Conservation (phyloP, 2,329 filamentous ascomycete genomes). For the Trichoderma sp. region DNA sequence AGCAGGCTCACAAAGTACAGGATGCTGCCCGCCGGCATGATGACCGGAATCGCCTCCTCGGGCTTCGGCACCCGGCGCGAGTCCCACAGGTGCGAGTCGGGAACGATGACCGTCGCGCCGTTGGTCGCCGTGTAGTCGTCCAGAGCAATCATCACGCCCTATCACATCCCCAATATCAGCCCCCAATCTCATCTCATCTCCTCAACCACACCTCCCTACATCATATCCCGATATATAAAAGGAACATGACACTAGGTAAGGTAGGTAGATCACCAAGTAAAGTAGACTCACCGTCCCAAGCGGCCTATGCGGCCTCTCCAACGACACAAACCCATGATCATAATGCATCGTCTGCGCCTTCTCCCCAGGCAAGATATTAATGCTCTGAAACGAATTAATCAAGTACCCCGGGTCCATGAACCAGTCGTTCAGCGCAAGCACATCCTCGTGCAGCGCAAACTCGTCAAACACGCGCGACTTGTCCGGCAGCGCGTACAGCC, state of each 20-base stretch:
- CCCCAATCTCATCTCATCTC: background rate
- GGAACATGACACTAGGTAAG: too few species aligned
- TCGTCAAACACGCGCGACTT: slow-evolving; percentile 45
- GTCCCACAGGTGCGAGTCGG: slow-evolving; percentile 43
- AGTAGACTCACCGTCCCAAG: slow-evolving; percentile 37
- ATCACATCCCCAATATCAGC: background rate
- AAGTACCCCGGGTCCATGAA: slow-evolving; percentile 45
- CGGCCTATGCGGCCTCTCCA: slow-evolving; percentile 41
- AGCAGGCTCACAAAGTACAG: slow-evolving; percentile 42
- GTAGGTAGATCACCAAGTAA: background rate
- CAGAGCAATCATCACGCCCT: slow-evolving; percentile 39
- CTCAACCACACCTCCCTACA: too few species aligned
- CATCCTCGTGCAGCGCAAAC: slow-evolving; percentile 40
- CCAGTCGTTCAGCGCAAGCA: slow-evolving; percentile 45
- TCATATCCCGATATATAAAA: too few species aligned
- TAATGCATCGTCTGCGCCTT: slow-evolving; percentile 43
- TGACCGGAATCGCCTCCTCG: slow-evolving; percentile 38
- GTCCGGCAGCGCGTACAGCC: slow-evolving; percentile 45
- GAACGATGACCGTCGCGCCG: slow-evolving; percentile 43
- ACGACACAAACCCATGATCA: slow-evolving; percentile 37
- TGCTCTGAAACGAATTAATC: slow-evolving; percentile 43
- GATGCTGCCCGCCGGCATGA: slow-evolving; percentile 43
- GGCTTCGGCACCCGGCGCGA: slow-evolving; percentile 31
- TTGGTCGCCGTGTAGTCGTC: slow-evolving; percentile 40
- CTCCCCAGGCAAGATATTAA: slow-evolving; percentile 45